These are phyloP conservation scores for Clavispora phyllophila DNA, from an alignment of 805 yeast species.

Conservation along the genomic window DNA sequence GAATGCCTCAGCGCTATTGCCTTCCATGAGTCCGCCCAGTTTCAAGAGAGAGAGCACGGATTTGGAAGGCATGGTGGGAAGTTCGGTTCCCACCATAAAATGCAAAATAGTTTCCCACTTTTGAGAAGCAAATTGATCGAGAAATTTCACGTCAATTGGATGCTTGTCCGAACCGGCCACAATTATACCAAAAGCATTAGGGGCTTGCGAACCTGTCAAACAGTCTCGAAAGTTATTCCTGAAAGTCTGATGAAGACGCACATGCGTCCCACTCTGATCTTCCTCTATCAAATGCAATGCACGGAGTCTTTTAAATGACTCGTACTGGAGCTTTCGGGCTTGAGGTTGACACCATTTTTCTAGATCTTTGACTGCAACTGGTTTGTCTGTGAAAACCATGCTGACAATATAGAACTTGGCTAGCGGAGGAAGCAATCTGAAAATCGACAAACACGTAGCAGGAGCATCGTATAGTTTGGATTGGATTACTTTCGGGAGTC, in stretches of 20 bases:
- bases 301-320: constrained; percentile 72
- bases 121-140: constrained; percentile 74
- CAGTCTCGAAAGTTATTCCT: constrained; percentile 74
- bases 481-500: constrained; percentile 83
- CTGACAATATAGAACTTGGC: constrained; percentile 88
- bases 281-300: constrained; percentile 73
- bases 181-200: constrained; percentile 73
- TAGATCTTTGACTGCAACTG: constrained; percentile 60
- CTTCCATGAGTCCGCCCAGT: constrained; percentile 87
- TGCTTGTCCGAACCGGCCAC: constrained; percentile 50
- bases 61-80: constrained; percentile 60
- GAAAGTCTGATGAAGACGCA: constrained; percentile 67
- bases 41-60: constrained; percentile 73
- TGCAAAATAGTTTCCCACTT: constrained; percentile 96
- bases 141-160: constrained; percentile 55
- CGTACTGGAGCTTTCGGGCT: constrained; percentile 58
- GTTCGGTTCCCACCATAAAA: constrained; percentile 94
- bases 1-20: constrained; percentile 30
- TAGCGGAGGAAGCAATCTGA: constrained; percentile 78
- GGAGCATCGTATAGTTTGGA: constrained; percentile 74
- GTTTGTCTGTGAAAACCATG: constrained; percentile 75
- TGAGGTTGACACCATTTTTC: constrained; percentile 71
- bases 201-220: constrained; percentile 67
- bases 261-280: constrained; percentile 39
- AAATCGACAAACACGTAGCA: constrained; percentile 93